phyloP scores from a whole-genome alignment of 352 stramenopile genomes.

The Albugo candida region DNA sequence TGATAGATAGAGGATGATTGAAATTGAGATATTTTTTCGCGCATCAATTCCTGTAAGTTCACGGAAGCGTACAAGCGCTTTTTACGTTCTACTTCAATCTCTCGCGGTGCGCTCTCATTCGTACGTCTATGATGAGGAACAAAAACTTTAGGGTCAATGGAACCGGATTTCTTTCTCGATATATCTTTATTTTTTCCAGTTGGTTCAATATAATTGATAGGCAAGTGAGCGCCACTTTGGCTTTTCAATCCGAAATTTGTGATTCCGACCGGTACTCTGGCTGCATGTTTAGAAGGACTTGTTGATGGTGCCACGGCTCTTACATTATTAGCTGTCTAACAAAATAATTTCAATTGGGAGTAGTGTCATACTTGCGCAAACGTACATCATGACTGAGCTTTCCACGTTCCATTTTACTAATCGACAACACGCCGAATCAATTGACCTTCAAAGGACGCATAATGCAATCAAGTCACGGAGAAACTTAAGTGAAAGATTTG shows the following conservation, averaged over 20 bases:
- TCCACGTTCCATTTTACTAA: too few relatives aligned
- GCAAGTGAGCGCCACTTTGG: conserved; percentile 11
- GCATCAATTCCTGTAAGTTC: conserved; percentile 24
- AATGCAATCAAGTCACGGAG: too few relatives aligned
- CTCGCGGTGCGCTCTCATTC: conserved; percentile 25
- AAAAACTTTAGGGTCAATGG: conserved; percentile 51
- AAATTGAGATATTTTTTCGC: conserved; percentile 21
- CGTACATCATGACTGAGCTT: too few relatives aligned
- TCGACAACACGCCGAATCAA: too few relatives aligned
- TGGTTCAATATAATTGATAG: too few relatives aligned
- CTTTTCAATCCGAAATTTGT: conserved; percentile 24
- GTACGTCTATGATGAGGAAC: conserved; percentile 33
- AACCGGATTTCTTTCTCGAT: too few relatives aligned
- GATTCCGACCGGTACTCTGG: conserved; percentile 11
- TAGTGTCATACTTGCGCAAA: too few relatives aligned
- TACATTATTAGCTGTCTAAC: too few relatives aligned
- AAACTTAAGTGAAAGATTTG: background rate
- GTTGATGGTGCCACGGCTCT: conserved; percentile 24
- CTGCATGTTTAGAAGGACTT: conserved; percentile 24
- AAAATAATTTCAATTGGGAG: too few relatives aligned
- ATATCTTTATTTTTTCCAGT: too few relatives aligned
- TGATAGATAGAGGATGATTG: conserved; percentile 15
- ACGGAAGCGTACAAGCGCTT: conserved; percentile 30
- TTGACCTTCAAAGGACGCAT: too few relatives aligned
- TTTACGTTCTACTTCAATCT: conserved; percentile 53